Evolutionary conservation across 2,329 filamentous ascomycete genomes (phyloP), one percentile per base, ranked within the genome.

Genomic region (Talaromyces sp.): DNA sequence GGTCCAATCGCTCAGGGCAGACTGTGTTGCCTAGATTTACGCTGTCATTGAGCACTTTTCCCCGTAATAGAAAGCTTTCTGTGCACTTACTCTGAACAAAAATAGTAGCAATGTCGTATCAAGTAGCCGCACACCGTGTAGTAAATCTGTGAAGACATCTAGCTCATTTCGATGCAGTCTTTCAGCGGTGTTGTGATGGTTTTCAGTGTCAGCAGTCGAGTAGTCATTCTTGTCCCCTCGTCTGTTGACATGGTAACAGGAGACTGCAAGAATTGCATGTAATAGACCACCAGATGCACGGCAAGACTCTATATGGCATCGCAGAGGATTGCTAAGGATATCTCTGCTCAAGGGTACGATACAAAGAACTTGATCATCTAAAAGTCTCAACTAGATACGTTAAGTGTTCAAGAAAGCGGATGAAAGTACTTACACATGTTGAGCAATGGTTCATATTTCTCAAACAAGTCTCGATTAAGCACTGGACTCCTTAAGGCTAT

Each of bases 101-200:
- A 61, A 56, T 16, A 61, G n/a, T 33, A 61, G 9, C 28, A 61
- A 56, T 18, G 50, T 54, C 33, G 59, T 56, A 23, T 61, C 59
- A 8, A 61, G 28, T 23, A 61, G 59, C 11, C 33, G 37, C 2
- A 23, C 7, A 3, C 48, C 25, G 21, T 25, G 18, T 5, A 39
- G 14, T 31, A 52, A 9, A 33, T 33, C 16, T 48, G 44, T 16
- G 14, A 3, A 48, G 28, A n/a, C n/a, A 21, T 46, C n/a, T 11
- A 46, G 37, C 7, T 56, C 59, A 18, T 46, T 46, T 16, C 16
- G 28, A 56, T 61, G 56, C 21, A 61, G 28, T 7, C 46, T 40
- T 25, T 35, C 21, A 8, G 59, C 59, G 33, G 59, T 42, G 23
- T 61, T 61, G 1, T 56, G 50, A 28, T 61, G 50, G 11, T 61